Conservation (phyloP, 371 early-diverging fungal genomes). For the Apophysomyces sp. region DNA sequence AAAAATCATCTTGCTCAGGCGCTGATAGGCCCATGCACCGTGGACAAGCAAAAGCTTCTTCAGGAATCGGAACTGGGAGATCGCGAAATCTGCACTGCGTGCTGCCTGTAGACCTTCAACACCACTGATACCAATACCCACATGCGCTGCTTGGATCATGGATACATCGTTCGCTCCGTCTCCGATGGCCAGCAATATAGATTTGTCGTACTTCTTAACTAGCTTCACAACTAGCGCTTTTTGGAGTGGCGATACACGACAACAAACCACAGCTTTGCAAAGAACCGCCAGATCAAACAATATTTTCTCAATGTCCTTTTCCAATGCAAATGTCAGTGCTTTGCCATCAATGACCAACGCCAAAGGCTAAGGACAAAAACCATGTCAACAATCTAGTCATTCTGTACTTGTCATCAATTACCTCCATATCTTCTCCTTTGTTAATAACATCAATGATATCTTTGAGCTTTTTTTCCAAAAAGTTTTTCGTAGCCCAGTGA, state of each 20-base stretch:
- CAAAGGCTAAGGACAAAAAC: constrained; percentile 46
- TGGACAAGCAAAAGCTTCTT: constrained; percentile 90
- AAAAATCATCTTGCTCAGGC: constrained; percentile 84
- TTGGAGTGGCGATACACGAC: constrained; percentile 93
- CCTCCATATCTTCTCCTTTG: constrained; percentile 61
- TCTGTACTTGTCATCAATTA: constrained; percentile 4
- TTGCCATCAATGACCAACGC: constrained; percentile 76
- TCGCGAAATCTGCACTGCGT: constrained; percentile 94
- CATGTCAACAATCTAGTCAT: neutral
- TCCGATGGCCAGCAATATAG: constrained; percentile 88
- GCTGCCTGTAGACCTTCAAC: constrained; percentile 98
- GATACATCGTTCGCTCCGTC: constrained; percentile 99
- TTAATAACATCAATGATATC: constrained; percentile 61
- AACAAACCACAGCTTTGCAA: constrained; percentile 89
- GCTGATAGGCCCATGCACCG: constrained; percentile 93
- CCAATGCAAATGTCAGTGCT: constrained; percentile 68
- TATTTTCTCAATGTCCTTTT: constrained; percentile 66
- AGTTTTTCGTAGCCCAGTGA: constrained; percentile 78
- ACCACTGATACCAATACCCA: constrained; percentile 96
- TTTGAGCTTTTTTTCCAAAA: constrained; percentile 71
- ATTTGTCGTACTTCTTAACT: constrained; percentile 75
- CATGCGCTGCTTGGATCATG: constrained; percentile 98
- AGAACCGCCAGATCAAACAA: constrained; percentile 77
- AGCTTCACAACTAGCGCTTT: constrained; percentile 93
- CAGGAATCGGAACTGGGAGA: constrained; percentile 91